These are phyloP conservation scores for Micractinium conductrix DNA, from an alignment of 139 green algal genomes.

Conservation along the genomic window DNA sequence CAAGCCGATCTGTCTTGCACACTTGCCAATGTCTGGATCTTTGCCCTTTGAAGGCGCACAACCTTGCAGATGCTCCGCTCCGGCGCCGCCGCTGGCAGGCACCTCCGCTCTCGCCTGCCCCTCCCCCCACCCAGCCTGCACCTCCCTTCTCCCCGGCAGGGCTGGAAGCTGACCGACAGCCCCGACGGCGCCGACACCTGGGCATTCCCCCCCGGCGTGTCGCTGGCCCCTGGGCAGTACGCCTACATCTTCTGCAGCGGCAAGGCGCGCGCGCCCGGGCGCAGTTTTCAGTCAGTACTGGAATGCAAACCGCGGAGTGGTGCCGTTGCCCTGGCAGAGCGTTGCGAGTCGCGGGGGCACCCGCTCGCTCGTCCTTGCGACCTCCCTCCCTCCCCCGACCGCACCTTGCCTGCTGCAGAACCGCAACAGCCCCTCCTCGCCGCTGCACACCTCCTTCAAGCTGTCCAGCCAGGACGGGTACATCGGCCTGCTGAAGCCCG, in stretches of 20 bases:
- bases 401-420: too few species aligned
- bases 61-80: neutral
- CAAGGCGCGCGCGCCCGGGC: too few species aligned
- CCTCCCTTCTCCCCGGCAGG: neutral
- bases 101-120: neutral
- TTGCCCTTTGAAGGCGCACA: too few species aligned
- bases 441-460: conserved; percentile 40
- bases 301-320: too few species aligned
- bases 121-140: neutral
- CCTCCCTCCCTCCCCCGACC: too few species aligned
- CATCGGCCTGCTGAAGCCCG: conserved; percentile 33
- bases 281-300: too few species aligned
- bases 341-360: too few species aligned
- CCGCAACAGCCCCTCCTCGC: neutral
- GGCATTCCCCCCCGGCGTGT: conserved; percentile 22
- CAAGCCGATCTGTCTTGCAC: too few species aligned
- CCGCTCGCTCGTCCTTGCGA: too few species aligned
- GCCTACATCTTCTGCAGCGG: neutral
- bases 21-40: too few species aligned
- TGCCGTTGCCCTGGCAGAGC: too few species aligned
- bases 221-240: conserved; percentile 16
- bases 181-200: neutral
- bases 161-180: conserved; percentile 21
- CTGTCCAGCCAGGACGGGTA: conserved; percentile 37
- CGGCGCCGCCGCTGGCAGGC: neutral